phyloP scores from a whole-genome alignment of 176 grass and related monocot genomes.

The Musa troglodytarum region DNA sequence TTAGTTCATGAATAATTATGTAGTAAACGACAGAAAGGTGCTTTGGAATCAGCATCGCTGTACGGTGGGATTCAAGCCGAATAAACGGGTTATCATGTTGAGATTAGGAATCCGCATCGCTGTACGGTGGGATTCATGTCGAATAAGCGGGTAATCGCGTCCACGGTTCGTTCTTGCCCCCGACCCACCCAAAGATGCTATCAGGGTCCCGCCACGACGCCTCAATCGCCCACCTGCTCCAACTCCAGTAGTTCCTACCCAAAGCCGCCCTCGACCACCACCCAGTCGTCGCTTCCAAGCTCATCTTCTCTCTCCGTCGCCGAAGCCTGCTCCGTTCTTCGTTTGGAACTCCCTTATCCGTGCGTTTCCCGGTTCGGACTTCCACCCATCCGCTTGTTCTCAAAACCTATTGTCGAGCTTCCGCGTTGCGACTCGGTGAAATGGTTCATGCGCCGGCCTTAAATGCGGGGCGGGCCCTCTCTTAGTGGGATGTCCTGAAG shows the following conservation, averaged over 20 bases:
- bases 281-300: constrained; percentile 4
- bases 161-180: neutral
- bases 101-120: too few relatives aligned
- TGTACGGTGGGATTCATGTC: neutral
- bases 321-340: neutral
- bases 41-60: too few relatives aligned
- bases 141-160: neutral
- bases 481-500: neutral
- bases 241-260: constrained; percentile 25
- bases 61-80: neutral
- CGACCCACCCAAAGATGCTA: neutral
- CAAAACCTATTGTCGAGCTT: constrained; percentile 16
- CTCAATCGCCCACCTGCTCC: constrained; percentile 9
- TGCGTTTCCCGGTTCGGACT: constrained; percentile 8
- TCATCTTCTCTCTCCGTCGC: constrained; percentile 18
- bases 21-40: too few relatives aligned
- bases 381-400: constrained; percentile 19
- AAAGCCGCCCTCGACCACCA: constrained; percentile 20
- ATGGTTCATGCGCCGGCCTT: neutral
- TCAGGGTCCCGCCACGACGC: neutral
- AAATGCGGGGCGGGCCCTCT: constrained; percentile 14
- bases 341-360: constrained; percentile 19
- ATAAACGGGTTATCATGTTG: neutral
- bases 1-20: too few relatives aligned
- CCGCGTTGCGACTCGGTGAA: neutral